These are phyloP conservation scores for Trichophyton equinum DNA, from an alignment of 2,329 filamentous ascomycete species.

Conservation along the genomic window DNA sequence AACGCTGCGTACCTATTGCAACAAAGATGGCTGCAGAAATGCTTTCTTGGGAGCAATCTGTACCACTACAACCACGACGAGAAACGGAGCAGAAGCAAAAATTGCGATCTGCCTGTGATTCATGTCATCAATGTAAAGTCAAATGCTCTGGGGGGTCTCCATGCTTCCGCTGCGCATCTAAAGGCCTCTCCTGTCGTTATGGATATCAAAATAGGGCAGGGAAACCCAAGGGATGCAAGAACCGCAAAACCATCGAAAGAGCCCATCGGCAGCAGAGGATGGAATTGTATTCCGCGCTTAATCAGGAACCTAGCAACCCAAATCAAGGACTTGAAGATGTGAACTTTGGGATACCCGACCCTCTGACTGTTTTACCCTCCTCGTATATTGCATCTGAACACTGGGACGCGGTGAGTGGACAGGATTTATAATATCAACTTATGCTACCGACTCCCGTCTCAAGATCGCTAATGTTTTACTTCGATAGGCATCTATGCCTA, in stretches of 20 bases:
- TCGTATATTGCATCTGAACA: not conserved
- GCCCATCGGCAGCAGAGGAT: not conserved
- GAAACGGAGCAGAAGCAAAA: not conserved
- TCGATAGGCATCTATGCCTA: not conserved
- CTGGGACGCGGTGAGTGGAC: not conserved
- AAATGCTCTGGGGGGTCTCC: not conserved
- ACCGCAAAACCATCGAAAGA: slow-evolving; percentile 2
- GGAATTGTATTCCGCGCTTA: not conserved
- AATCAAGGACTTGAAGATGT: not conserved
- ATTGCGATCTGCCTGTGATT: slow-evolving; percentile 3
- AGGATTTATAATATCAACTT: not conserved
- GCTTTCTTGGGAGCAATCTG: not conserved
- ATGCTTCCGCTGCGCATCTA: slow-evolving; percentile 2
- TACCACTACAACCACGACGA: not conserved
- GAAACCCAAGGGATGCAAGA: slow-evolving; percentile 4
- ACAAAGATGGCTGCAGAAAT: not conserved
- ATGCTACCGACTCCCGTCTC: too few relatives aligned
- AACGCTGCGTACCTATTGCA: not conserved
- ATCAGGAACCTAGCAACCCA: not conserved
- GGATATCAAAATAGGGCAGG: slow-evolving; percentile 3
- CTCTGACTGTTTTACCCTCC: not conserved
- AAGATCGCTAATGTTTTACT: not conserved
- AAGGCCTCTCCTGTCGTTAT: not conserved
- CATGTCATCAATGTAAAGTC: slow-evolving; percentile 1
- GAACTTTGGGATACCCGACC: not conserved